Evolutionary conservation across 2,329 filamentous ascomycete species (phyloP), one percentile per base, ranked within the genome.

Genomic region (Aspergillus arachidicola): DNA sequence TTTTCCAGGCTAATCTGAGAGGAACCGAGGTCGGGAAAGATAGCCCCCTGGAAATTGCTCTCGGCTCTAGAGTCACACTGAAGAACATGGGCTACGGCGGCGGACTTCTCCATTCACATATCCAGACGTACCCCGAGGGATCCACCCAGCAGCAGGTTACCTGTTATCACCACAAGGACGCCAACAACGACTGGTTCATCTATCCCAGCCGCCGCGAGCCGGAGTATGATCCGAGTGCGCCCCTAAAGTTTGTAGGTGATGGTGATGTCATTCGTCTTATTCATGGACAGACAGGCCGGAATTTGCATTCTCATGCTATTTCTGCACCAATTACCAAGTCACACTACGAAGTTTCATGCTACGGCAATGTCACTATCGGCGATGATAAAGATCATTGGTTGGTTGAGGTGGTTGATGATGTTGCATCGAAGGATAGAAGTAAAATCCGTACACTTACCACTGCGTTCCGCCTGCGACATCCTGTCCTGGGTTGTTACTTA

Each of bases 61-160:
- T 91, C 67, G 95, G 96, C 30, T 99, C 95, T 41, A 89, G 91
- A 63, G 91, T 91, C 10, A 99, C 95, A 0, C 83, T 99, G 69
- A 99, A 99, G 86, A 99, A 99, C 78, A 99, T 98, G 95, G 95
- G 95, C 36, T 99, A 99, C 73, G 95, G 95, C 64, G 95, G 95
- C 75, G 95, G 95, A 77, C 88, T 99, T 41, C 89, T 98, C 53
- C 94, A 98, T 81, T 97, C 94, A 48, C 95, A 98, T 83, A 87
- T 97, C 66, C 94, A 98, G 81, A 97, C 93, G 10, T 98, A 93
- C 77, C 94, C 94, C 0, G 94, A 97, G 75, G 95, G 94, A 36
- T 98, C 95, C 43, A 83, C 82, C 58, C 95, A 99, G 81, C 96
- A 99, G 80, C 95, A 99, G 78, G 90, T 99, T 66, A 99, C 95